A percentile compares a stretch with the other conserved stretches of the same genome.
Evolutionary conservation across 2,329 filamentous ascomycete genomes (phyloP).

Genomic region (Paradendryphiella salina): DNA sequence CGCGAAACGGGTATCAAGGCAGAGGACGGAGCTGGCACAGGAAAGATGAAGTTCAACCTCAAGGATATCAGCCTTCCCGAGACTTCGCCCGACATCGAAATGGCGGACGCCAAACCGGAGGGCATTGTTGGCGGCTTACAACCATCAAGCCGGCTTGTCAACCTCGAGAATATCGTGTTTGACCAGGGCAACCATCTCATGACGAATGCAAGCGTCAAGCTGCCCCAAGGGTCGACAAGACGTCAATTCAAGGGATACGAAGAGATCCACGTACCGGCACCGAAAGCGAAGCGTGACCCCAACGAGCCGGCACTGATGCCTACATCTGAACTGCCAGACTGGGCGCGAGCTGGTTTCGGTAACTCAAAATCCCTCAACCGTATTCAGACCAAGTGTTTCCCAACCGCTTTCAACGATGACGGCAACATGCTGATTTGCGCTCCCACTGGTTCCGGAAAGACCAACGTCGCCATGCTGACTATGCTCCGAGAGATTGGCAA

Average conservation of each 20-base stretch:
- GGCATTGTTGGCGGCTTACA: slow-evolving; percentile 77
- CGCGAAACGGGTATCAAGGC: slow-evolving; percentile 63
- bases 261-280: slow-evolving; percentile 94
- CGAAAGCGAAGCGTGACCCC: slow-evolving; percentile 82
- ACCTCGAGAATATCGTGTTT: slow-evolving; percentile 93
- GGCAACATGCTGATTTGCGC: slow-evolving; percentile 98
- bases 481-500: slow-evolving; percentile 97
- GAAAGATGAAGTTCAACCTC: slow-evolving; percentile 79
- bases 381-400: slow-evolving; percentile 92
- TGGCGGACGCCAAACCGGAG: slow-evolving; percentile 49
- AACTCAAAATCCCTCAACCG: slow-evolving; percentile 86
- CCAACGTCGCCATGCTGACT: slow-evolving; percentile 96
- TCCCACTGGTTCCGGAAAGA: slow-evolving; percentile 96
- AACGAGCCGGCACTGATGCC: slow-evolving; percentile 76
- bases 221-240: slow-evolving; percentile 94
- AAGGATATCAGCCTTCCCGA: slow-evolving; percentile 86
- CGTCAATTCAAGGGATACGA: slow-evolving; percentile 97
- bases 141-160: slow-evolving; percentile 85
- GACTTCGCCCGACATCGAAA: slow-evolving; percentile 53
- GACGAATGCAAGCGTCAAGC: slow-evolving; percentile 95
- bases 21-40: slow-evolving; percentile 59
- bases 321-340: slow-evolving; percentile 86
- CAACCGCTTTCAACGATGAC: slow-evolving; percentile 87
- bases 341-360: slow-evolving; percentile 85
- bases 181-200: slow-evolving; percentile 98